phyloP scores from a whole-genome alignment of 2,329 filamentous ascomycete species.

The Arthrinium phaeospermum region DNA sequence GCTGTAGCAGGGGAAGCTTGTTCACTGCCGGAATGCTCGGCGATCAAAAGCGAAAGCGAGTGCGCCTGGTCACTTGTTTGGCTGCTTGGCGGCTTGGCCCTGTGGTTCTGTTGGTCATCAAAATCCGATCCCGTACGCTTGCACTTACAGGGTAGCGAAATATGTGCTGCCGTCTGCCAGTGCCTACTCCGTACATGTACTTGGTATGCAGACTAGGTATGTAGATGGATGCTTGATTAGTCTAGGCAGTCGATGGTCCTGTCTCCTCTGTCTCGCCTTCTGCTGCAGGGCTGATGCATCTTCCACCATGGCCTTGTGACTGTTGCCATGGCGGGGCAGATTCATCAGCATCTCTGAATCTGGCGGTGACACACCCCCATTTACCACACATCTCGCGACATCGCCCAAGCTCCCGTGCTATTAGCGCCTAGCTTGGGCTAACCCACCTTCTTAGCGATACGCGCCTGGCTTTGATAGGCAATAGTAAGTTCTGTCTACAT shows the following conservation, averaged over 20 bases:
- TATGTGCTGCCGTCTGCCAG: neutral
- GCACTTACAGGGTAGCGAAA: neutral
- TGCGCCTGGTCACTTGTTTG: neutral
- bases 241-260: neutral
- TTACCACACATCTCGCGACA: neutral
- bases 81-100: neutral
- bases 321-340: neutral
- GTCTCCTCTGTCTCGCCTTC: neutral
- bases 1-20: neutral
- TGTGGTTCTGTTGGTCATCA: neutral
- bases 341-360: neutral
- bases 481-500: neutral
- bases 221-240: neutral
- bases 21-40: neutral
- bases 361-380: conserved; percentile 1
- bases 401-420: neutral
- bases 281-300: conserved; percentile 10
- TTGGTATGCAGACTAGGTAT: neutral
- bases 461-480: neutral
- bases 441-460: neutral
- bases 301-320: conserved; percentile 1
- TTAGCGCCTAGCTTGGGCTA: neutral
- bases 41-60: neutral
- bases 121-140: neutral
- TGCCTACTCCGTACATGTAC: neutral